Evolutionary conservation across 345 rosid genomes (phyloP), one percentile per base, ranked within the genome.

Genomic region (Brassica napus): DNA sequence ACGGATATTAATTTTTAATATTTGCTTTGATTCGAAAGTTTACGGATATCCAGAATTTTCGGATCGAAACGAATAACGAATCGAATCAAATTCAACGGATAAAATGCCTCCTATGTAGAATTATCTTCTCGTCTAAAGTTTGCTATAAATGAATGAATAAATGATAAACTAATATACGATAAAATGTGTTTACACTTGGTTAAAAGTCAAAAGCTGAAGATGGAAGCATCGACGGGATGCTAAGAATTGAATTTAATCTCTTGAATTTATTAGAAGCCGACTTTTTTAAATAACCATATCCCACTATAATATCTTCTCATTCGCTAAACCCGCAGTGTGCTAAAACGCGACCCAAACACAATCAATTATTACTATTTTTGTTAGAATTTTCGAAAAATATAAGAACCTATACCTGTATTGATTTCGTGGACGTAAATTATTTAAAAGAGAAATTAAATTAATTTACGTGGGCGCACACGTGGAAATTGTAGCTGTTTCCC

Each of bases 401-500:
- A 21, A 4, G 18, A 24, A 23, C 28, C 28, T 73, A 24, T 61
- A 44, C 72, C 2, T 73, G 15, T 72, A 44, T 78, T 31, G 34
- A 44, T 44, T 8, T 26, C 16, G 82, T 74, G 82, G 79, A 24
- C 71, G 75, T 49, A 3, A 61, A 32, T 18, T 37, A 12, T 62
- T 49, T 0, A 2, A 14, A 34, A 8, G 70, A 34, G 42, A 59
- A 69, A 30, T 9, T 16, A 8, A 2, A 81, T 23, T 23, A 57
- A 16, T 70, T 71, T 71, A 75, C 57, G 76, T 75, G 71, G 76
- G 0, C 49, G 21, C 11, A 74, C 75, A 80, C 75, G 79, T 80
- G 76, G 79, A 71, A 75, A 64, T 58, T 70, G 64, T 12, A 75
- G 83, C 80, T 81, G 83, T 71, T 75, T 81, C 32, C 76, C 83